phyloP scores from a whole-genome alignment of 441 rosid species.

The Erodium trifolium region DNA sequence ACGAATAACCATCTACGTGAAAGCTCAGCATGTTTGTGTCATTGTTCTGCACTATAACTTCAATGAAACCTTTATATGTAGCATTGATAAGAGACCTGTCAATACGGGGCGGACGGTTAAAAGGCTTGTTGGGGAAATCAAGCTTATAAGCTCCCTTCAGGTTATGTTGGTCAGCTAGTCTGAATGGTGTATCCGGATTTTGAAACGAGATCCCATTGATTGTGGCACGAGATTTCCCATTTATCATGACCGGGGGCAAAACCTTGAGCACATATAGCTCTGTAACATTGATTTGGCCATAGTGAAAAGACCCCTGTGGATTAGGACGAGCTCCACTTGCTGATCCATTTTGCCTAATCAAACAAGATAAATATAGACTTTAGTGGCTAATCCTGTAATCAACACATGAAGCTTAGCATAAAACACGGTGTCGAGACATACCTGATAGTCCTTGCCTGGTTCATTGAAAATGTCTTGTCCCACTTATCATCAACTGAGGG shows the following conservation, averaged over 20 bases:
- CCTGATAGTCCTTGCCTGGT: slow-evolving; percentile 90
- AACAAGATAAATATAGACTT: not conserved
- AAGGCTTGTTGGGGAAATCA: slow-evolving; percentile 13
- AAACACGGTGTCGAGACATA: slow-evolving; percentile 12
- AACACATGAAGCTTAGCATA: too few relatives aligned
- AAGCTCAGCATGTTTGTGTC: slow-evolving; percentile 51
- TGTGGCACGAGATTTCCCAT: slow-evolving; percentile 46
- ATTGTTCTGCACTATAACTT: slow-evolving; percentile 48
- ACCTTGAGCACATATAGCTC: slow-evolving; percentile 41
- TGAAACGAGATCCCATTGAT: slow-evolving; percentile 48
- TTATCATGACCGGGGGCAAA: slow-evolving; percentile 33
- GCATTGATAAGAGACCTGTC: slow-evolving; percentile 59
- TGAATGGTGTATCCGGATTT: slow-evolving; percentile 48
- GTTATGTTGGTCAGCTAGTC: slow-evolving; percentile 56
- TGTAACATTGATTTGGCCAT: slow-evolving; percentile 41
- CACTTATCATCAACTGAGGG: slow-evolving; percentile 65
- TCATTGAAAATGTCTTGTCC: slow-evolving; percentile 63
- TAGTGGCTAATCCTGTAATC: not conserved
- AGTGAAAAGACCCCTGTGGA: slow-evolving; percentile 69
- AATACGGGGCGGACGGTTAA: slow-evolving; percentile 37
- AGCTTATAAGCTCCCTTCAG: slow-evolving; percentile 42
- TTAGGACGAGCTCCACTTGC: slow-evolving; percentile 69
- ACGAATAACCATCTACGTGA: slow-evolving; percentile 54
- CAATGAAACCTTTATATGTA: slow-evolving; percentile 38
- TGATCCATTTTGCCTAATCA: slow-evolving; percentile 46